Base-by-base conservation (phyloP, 1,284 basidiomycete species). In the Ustilago sp. region DNA sequence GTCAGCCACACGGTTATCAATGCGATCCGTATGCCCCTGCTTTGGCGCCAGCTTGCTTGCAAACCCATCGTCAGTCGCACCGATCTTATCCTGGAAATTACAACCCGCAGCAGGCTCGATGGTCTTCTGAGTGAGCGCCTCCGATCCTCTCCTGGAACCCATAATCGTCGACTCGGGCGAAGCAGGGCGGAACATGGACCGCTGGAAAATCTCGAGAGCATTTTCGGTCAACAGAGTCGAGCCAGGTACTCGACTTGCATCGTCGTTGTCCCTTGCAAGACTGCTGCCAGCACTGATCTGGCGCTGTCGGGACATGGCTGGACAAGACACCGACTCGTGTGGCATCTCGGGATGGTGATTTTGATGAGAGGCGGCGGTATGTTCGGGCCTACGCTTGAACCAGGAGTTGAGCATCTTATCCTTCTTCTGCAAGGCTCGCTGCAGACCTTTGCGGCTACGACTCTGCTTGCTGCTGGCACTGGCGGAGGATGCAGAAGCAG, bases 371-470 rank as follows among this genome's bases (percentile, higher is more conserved):
- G 62, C 63, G 3, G 52, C 39, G 6, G 50, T 34, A n/a, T 55
- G 57, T 23, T 65, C 64, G 4, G 70, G 68, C 39, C 59, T 68
- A 32, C 68, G 78, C 45, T 74, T 71, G 63, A 81, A 80, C 80
- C 78, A 81, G 11, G 67, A 74, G 57, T 50, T 69, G 53, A 81
- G 58, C 65, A 70, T 65, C 68, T 76, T 77, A 60, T 80, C 77
- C 63, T 74, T 79, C 61, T 70, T 79, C 60, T 67, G 64, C 34
- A 75, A 53, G 19, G 69, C 72, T 23, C 57, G 58, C 36, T 68
- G 67, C 15, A 75, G 48, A 5, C 74, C 76, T 28, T 68, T 76
- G 53, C 71, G 60, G 35, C 68, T 60, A n/a, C 64, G 63, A 17
- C 63, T 60, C 53, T 63, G 58, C 39, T 71, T 69, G 63, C 67